Evolutionary conservation across 2,329 filamentous ascomycete species (phyloP).

Genomic region (Cercospora sesami): DNA sequence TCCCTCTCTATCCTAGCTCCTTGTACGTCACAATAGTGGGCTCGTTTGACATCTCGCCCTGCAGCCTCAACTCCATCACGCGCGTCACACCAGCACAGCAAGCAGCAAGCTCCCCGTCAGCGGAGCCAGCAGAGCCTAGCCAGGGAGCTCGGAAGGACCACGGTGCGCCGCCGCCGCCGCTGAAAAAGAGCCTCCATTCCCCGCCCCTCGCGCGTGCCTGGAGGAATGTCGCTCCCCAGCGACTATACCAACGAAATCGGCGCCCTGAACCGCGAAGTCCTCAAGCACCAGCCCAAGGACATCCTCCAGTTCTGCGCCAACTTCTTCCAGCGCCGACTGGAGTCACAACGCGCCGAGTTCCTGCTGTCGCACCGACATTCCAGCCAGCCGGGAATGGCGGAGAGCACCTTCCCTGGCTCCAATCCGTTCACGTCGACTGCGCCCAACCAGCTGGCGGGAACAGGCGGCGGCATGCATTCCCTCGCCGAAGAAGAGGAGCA

Average conservation of each 20-base stretch:
- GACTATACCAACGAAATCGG: slow-evolving; percentile 64
- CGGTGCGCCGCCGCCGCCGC: slow-evolving; percentile 2
- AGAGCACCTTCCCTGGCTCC: slow-evolving; percentile 72
- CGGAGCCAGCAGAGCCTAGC: slow-evolving; percentile 8
- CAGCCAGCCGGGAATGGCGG: slow-evolving; percentile 61
- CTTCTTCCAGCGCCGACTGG: slow-evolving; percentile 65
- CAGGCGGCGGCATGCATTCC: slow-evolving; percentile 55
- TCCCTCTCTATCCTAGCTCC: slow-evolving; percentile 3
- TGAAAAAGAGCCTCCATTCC: background rate
- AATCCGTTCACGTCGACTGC: slow-evolving; percentile 68
- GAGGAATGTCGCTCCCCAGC: slow-evolving; percentile 46
- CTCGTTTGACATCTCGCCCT: slow-evolving; percentile 9
- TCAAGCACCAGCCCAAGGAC: slow-evolving; percentile 60
- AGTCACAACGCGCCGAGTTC: slow-evolving; percentile 62
- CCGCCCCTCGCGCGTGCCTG: background rate
- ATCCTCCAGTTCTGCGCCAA: slow-evolving; percentile 70
- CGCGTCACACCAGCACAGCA: slow-evolving; percentile 8
- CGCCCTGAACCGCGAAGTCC: slow-evolving; percentile 62
- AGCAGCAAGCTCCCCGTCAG: slow-evolving; percentile 4
- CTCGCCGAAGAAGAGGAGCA: slow-evolving; percentile 81
- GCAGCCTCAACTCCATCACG: slow-evolving; percentile 6
- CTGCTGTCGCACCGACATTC: slow-evolving; percentile 53
- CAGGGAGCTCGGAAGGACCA: background rate
- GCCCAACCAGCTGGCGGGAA: slow-evolving; percentile 43
- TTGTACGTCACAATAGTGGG: slow-evolving; percentile 5